Percentiles rank a stretch among this genome's conserved stretches.
Evolutionary conservation across 2,329 filamentous ascomycete genomes (phyloP).

Genomic region (Apiospora arundinis): DNA sequence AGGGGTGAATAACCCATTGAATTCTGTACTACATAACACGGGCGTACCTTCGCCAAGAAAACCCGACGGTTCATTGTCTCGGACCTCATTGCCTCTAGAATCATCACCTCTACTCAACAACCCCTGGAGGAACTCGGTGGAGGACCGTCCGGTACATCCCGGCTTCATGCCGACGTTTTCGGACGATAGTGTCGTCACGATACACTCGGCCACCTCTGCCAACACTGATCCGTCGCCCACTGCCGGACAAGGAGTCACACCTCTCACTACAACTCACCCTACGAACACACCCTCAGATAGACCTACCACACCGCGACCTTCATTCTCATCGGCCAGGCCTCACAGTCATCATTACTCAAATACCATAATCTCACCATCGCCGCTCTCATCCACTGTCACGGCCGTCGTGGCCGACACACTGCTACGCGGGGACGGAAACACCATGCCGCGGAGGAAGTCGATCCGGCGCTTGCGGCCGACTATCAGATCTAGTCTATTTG

Average conservation of each 20-base stretch:
- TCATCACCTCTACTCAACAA: conserved; percentile 49
- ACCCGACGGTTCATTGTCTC: conserved; percentile 39
- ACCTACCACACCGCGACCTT: conserved; percentile 38
- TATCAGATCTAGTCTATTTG: conserved; percentile 61
- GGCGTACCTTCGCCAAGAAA: conserved; percentile 45
- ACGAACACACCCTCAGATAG: conserved; percentile 36
- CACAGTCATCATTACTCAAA: conserved; percentile 50
- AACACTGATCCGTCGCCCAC: conserved; percentile 37
- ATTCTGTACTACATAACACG: conserved; percentile 41
- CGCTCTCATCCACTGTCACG: conserved; percentile 64
- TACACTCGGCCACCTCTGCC: conserved; percentile 37
- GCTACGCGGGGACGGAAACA: conserved; percentile 51
- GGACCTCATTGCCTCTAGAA: conserved; percentile 40
- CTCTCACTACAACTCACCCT: conserved; percentile 30
- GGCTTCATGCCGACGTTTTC: conserved; percentile 43
- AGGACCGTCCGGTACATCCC: conserved; percentile 38
- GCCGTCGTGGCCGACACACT: conserved; percentile 64
- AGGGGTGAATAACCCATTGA: conserved; percentile 41
- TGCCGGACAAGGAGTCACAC: conserved; percentile 28
- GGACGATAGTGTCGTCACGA: conserved; percentile 40
- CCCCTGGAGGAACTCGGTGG: conserved; percentile 49
- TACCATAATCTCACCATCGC: conserved; percentile 64
- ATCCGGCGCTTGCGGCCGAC: conserved; percentile 55
- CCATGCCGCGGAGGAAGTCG: conserved; percentile 49
- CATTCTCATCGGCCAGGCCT: conserved; percentile 40